phyloP scores from a whole-genome alignment of 2,329 filamentous ascomycete species.

The Colletotrichum lindemuthianum region DNA sequence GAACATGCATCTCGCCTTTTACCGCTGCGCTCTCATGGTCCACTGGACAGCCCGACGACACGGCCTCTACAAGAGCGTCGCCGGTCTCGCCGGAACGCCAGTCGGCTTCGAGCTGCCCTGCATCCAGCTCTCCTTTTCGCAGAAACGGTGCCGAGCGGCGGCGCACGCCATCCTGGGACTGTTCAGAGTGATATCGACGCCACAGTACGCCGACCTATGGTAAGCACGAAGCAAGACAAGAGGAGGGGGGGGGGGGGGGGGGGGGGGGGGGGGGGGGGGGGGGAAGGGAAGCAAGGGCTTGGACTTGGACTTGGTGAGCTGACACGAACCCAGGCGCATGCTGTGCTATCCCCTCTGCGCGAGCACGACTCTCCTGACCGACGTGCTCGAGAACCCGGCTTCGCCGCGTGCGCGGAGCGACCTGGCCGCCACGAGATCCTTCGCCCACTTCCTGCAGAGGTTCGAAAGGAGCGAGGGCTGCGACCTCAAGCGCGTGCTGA shows the following conservation, averaged over 20 bases:
- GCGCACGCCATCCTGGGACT: constrained; percentile 25
- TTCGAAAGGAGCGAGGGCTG: constrained; percentile 29
- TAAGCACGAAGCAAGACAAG: not conserved
- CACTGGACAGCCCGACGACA: constrained; percentile 31
- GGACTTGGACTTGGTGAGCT: not conserved
- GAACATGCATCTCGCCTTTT: constrained; percentile 32
- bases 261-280: too few species aligned
- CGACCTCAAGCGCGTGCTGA: constrained; percentile 28
- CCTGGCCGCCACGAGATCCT: constrained; percentile 22
- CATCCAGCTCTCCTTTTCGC: constrained; percentile 24
- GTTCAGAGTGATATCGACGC: constrained; percentile 15
- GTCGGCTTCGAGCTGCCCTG: constrained; percentile 15
- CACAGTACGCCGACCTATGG: constrained; percentile 31
- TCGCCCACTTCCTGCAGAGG: constrained; percentile 31
- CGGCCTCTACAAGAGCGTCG: constrained; percentile 7
- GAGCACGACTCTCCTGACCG: constrained; percentile 23
- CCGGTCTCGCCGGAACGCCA: constrained; percentile 11
- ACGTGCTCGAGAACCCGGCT: constrained; percentile 32
- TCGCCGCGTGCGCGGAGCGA: constrained; percentile 20
- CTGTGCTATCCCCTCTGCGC: constrained; percentile 34
- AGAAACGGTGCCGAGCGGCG: constrained; percentile 27
- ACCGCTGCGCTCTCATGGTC: constrained; percentile 26
- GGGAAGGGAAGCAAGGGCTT: too few species aligned
- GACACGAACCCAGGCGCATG: constrained; percentile 18
- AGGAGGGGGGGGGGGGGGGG: too few species aligned